phyloP scores from a whole-genome alignment of 495 filamentous ascomycete genomes.

The Xylaria curta region DNA sequence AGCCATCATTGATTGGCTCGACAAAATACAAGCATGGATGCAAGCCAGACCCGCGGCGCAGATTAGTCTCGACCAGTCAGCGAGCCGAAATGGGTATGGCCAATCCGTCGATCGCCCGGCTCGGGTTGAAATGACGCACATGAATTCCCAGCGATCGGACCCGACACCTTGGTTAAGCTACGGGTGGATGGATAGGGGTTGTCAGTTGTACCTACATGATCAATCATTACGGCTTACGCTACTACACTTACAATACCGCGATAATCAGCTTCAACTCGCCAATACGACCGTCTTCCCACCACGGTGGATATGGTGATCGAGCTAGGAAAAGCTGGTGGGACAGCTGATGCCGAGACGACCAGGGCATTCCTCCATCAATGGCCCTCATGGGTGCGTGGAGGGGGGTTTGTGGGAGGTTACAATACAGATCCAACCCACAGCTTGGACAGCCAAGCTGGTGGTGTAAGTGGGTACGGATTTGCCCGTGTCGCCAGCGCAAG shows the following conservation, averaged over 20 bases:
- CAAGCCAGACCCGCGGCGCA: constrained; percentile 35
- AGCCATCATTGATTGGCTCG: constrained; percentile 37
- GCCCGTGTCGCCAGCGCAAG: background rate
- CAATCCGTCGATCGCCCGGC: constrained; percentile 28
- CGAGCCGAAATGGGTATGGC: constrained; percentile 19
- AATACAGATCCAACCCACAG: background rate
- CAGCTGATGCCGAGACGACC: constrained; percentile 22
- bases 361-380: constrained; percentile 5
- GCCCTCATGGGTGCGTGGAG: background rate
- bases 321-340: constrained; percentile 21
- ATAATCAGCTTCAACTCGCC: constrained; percentile 11
- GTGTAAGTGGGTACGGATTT: constrained; percentile 13
- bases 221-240: background rate
- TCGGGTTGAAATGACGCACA: constrained; percentile 32
- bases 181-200: constrained; percentile 25
- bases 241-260: background rate
- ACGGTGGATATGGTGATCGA: constrained; percentile 15
- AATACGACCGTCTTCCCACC: background rate
- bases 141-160: constrained; percentile 36
- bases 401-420: background rate
- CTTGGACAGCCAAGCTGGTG: background rate
- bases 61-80: constrained; percentile 17
- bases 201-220: background rate
- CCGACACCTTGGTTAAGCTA: constrained; percentile 37
- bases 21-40: constrained; percentile 32